Evolutionary conservation across 768 basidiomycete genomes (phyloP).

Genomic region (Tulasnella sp.): DNA sequence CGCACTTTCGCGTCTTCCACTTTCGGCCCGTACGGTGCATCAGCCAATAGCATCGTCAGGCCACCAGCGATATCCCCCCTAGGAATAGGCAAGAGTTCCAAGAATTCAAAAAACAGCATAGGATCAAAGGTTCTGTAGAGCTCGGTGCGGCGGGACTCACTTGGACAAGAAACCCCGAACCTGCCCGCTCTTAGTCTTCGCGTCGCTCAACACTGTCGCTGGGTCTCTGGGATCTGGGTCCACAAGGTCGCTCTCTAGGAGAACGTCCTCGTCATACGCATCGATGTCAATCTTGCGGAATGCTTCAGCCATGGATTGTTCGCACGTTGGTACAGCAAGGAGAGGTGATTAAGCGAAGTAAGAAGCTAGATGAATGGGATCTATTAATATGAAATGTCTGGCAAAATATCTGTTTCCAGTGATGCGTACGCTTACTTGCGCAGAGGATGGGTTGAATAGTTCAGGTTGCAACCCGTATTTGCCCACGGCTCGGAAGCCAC

Average conservation of each 20-base stretch:
- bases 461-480: too few species aligned
- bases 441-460: too few species aligned
- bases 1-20: constrained; percentile 85
- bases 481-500: too few species aligned
- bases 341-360: too few species aligned
- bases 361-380: too few species aligned
- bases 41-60: constrained; percentile 56
- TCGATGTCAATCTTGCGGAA: constrained; percentile 96
- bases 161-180: constrained; percentile 66
- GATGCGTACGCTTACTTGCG: too few species aligned
- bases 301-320: constrained; percentile 27
- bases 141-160: constrained; percentile 35
- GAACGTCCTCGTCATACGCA: constrained; percentile 79
- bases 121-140: background rate
- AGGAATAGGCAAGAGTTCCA: background rate
- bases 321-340: too few species aligned
- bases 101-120: background rate
- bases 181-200: constrained; percentile 59
- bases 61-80: constrained; percentile 75
- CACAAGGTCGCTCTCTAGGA: constrained; percentile 77
- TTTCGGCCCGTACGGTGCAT: constrained; percentile 78
- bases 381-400: too few species aligned
- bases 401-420: too few species aligned
- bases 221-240: constrained; percentile 77
- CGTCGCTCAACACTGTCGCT: constrained; percentile 58